Base-by-base conservation (phyloP, 2,329 filamentous ascomycete genomes). In the Dichotomopilus funicola region DNA sequence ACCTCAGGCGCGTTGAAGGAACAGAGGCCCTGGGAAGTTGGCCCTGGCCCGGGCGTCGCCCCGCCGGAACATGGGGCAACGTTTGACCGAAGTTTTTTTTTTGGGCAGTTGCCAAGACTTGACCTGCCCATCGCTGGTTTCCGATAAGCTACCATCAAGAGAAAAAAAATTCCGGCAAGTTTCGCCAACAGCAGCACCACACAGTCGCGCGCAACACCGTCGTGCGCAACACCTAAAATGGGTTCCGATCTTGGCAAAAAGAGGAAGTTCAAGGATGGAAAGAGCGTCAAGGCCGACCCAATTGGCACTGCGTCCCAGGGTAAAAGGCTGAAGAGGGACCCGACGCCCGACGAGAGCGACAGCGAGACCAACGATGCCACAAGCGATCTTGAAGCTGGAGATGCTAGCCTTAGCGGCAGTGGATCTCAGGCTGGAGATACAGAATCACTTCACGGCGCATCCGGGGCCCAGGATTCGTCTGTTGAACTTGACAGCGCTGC, bases 201-300 rank as follows among this genome's bases (percentile, higher is more conserved):
- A n/a, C 8, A 9, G 37, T 9, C 37, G 12, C 37, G 8, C 37
- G 12, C 37, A 38, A 36, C 31, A 46, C 27, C 11, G 31, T 38
- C 4, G 13, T n/a, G 12, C 42, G 38, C 40, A 44, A 53, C 38
- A 54, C 50, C 11, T 62, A 69, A 52, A 27, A 66, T 68, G 66
- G 66, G 61, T 6, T 63, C 66, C 60, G 65, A 67, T 41, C 56
- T 59, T 46, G 66, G 64, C 65, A 71, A 70, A 54, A 72, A 72
- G 65, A 65, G 70, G 38, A 72, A 71, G 59, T 57, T 69, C 48
- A 68, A 69, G 61, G 69, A 70, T 36, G 48, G 58, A 42, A 63
- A 60, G 47, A 58, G 59, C n/a, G 5, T 58, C 46, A 69, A 60
- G 51, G 36, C 53, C 35, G 59, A 65, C 46, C 42, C 42, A 5